phyloP scores from a whole-genome alignment of 2,329 filamentous ascomycete species.

The Fusarium pseudonygamai region DNA sequence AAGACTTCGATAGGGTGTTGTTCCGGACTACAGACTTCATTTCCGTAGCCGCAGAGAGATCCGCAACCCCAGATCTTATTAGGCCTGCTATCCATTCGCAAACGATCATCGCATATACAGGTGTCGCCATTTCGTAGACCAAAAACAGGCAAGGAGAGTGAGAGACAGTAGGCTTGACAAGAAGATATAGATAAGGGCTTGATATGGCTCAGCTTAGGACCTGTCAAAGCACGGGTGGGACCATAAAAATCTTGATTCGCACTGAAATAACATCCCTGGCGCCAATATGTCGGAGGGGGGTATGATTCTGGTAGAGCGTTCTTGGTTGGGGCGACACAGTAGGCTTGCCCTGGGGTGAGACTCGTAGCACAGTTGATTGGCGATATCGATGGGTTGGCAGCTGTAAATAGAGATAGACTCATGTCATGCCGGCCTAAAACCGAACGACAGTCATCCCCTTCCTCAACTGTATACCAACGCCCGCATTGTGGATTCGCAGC shows the following conservation, averaged over 20 bases:
- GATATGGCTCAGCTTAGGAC: background rate
- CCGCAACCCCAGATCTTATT: accelerated
- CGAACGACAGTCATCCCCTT: background rate
- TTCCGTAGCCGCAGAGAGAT: background rate
- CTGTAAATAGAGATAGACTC: background rate
- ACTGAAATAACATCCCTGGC: background rate
- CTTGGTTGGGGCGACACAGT: background rate
- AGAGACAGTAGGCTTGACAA: background rate
- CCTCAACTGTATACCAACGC: background rate
- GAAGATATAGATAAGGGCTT: background rate
- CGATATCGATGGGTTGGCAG: background rate
- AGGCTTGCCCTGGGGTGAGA: background rate
- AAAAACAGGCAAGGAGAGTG: background rate
- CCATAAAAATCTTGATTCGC: background rate
- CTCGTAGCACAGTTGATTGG: background rate
- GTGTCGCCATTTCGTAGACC: background rate
- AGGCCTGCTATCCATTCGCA: background rate
- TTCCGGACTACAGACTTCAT: background rate
- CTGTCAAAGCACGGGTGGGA: background rate
- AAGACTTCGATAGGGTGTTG: background rate
- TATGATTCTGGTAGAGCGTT: background rate
- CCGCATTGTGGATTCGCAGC: background rate
- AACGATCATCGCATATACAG: background rate
- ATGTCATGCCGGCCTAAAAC: background rate
- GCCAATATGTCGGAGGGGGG: background rate